Conservation (phyloP, 306 rosid genomes). For the Urtica urens region DNA sequence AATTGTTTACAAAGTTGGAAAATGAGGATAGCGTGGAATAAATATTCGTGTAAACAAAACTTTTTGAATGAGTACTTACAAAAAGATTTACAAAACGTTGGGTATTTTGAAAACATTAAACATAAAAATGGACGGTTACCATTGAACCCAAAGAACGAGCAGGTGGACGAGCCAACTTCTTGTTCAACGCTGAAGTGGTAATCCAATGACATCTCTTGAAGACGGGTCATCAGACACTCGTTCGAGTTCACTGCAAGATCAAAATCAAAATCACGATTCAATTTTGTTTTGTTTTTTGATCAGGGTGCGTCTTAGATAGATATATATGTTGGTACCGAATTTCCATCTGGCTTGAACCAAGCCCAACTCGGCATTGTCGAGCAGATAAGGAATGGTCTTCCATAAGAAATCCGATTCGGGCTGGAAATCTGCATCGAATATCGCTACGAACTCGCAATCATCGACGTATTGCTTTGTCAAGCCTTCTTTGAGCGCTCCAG, state of each 20-base stretch:
- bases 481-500: slow-evolving; percentile 50
- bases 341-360: slow-evolving; percentile 55
- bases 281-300: too few species aligned
- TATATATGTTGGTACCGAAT: too few species aligned
- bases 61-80: too few species aligned
- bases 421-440: slow-evolving; percentile 54
- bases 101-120: too few species aligned
- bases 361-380: slow-evolving; percentile 41
- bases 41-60: too few species aligned
- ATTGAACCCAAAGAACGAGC: slow-evolving; percentile 53
- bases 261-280: not conserved
- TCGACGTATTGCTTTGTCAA: slow-evolving; percentile 36
- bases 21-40: too few species aligned
- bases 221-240: slow-evolving; percentile 45
- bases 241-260: slow-evolving; percentile 34
- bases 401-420: slow-evolving; percentile 45
- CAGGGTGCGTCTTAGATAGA: too few species aligned
- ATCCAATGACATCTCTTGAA: slow-evolving; percentile 51
- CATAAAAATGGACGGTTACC: too few species aligned
- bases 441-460: slow-evolving; percentile 39
- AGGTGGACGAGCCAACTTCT: slow-evolving; percentile 50
- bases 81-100: too few species aligned
- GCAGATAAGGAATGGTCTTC: slow-evolving; percentile 40
- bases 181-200: slow-evolving; percentile 52
- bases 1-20: too few species aligned